Evolutionary conservation across 2,329 filamentous ascomycete genomes (phyloP).

Genomic region (Colletotrichum euphorbiae): DNA sequence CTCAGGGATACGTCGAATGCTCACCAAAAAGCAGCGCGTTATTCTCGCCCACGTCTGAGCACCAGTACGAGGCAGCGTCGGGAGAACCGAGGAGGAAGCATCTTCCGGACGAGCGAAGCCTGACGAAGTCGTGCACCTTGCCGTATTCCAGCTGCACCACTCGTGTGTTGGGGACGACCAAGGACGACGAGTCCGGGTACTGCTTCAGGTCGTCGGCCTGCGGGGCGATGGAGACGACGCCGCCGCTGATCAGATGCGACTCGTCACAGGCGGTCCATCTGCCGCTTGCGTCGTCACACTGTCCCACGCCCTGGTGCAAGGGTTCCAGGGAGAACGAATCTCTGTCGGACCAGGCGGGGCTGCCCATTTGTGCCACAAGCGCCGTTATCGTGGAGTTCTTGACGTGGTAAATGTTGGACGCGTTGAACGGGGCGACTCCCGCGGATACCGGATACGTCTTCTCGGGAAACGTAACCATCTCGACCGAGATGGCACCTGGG

Average conservation of each 20-base stretch:
- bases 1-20: background rate
- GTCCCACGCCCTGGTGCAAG: background rate
- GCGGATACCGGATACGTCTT: conserved; percentile 31
- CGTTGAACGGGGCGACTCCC: conserved; percentile 29
- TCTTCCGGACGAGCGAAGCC: conserved; percentile 1
- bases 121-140: conserved; percentile 13
- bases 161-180: conserved; percentile 17
- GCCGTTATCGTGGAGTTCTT: conserved; percentile 18
- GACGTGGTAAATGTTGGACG: conserved; percentile 23
- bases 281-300: conserved; percentile 1
- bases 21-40: conserved; percentile 30
- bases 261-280: conserved; percentile 26
- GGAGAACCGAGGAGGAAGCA: conserved; percentile 27
- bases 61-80: conserved; percentile 35
- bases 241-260: conserved; percentile 27
- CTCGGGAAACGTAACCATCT: conserved; percentile 35
- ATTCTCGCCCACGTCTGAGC: conserved; percentile 1
- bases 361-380: conserved; percentile 33
- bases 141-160: conserved; percentile 31
- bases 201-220: conserved; percentile 26
- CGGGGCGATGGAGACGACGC: conserved; percentile 24
- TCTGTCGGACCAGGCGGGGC: conserved; percentile 32
- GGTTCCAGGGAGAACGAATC: conserved; percentile 32
- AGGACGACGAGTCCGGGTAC: conserved; percentile 5
- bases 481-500: conserved; percentile 20